Percentiles rank a stretch among this genome's conserved stretches.
Conservation (phyloP, 768 basidiomycete genomes). For the Chlorophyllum brunneum region DNA sequence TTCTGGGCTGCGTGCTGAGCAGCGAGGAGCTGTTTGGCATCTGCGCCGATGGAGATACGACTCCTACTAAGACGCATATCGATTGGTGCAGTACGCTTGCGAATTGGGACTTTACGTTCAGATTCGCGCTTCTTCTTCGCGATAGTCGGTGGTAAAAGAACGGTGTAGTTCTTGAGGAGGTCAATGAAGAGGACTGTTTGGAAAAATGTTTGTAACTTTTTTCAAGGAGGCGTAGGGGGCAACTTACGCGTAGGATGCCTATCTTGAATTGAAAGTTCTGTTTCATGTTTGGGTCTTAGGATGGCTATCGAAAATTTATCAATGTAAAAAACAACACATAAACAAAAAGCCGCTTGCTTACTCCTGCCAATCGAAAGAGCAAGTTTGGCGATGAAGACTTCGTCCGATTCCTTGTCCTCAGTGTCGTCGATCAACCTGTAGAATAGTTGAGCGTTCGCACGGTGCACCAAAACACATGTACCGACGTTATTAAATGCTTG, state of each 20-base stretch:
- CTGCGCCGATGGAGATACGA: constrained; percentile 66
- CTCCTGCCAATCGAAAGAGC: constrained; percentile 84
- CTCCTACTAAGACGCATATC: constrained; percentile 87
- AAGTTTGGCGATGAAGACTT: constrained; percentile 83
- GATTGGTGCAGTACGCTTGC: constrained; percentile 83
- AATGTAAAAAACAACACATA: constrained; percentile 1
- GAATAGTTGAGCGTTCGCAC: constrained; percentile 11
- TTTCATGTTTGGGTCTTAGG: constrained; percentile 78
- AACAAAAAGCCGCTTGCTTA: constrained; percentile 34
- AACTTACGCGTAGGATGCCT: constrained; percentile 75
- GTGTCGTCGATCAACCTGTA: constrained; percentile 68
- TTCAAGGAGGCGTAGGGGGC: not conserved
- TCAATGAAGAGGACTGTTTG: constrained; percentile 77
- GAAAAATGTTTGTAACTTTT: constrained; percentile 2
- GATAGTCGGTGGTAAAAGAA: constrained; percentile 77
- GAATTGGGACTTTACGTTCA: constrained; percentile 75
- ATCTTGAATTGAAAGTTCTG: constrained; percentile 85
- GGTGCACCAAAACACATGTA: constrained; percentile 11
- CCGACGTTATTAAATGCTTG: constrained; percentile 70
- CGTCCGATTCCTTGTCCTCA: constrained; percentile 63
- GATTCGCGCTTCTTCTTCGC: constrained; percentile 84
- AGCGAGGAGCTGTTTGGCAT: constrained; percentile 66
- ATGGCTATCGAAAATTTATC: constrained; percentile 47
- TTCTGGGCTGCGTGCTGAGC: constrained; percentile 65
- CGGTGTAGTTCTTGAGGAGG: constrained; percentile 70